phyloP scores from a whole-genome alignment of 352 stramenopile species.

The Pythium plurisporium region DNA sequence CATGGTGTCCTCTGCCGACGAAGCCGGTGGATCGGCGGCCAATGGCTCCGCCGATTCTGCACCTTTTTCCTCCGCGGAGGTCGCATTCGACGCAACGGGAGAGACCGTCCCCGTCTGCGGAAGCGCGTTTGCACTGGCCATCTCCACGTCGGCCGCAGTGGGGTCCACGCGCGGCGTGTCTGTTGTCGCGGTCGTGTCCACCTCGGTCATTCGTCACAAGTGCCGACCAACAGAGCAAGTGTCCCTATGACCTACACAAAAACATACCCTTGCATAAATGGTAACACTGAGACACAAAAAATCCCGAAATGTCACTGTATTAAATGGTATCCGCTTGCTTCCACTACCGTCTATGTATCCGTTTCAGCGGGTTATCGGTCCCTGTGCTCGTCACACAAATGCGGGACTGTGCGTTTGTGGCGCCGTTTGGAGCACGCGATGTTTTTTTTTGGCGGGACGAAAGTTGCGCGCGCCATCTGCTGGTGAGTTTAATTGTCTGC shows the following conservation, averaged over 20 bases:
- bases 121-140: neutral
- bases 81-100: neutral
- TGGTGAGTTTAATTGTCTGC: neutral
- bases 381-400: neutral
- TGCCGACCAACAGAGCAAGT: neutral
- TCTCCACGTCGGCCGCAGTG: constrained; percentile 10
- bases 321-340: neutral
- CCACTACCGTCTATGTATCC: neutral
- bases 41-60: neutral
- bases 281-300: too few relatives aligned
- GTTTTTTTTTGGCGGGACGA: constrained; percentile 12
- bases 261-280: too few relatives aligned
- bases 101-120: neutral
- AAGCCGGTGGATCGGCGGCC: neutral
- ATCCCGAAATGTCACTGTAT: too few relatives aligned
- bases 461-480: constrained; percentile 4
- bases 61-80: constrained; percentile 1
- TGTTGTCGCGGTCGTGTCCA: neutral
- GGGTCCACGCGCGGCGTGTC: neutral
- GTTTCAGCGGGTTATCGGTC: neutral
- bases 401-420: neutral
- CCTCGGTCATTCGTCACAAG: constrained; percentile 13
- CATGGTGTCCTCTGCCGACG: neutral
- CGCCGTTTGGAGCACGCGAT: neutral
- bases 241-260: neutral